Conservation (phyloP, 2,329 filamentous ascomycete species). For the Hymenoscyphus scutula region DNA sequence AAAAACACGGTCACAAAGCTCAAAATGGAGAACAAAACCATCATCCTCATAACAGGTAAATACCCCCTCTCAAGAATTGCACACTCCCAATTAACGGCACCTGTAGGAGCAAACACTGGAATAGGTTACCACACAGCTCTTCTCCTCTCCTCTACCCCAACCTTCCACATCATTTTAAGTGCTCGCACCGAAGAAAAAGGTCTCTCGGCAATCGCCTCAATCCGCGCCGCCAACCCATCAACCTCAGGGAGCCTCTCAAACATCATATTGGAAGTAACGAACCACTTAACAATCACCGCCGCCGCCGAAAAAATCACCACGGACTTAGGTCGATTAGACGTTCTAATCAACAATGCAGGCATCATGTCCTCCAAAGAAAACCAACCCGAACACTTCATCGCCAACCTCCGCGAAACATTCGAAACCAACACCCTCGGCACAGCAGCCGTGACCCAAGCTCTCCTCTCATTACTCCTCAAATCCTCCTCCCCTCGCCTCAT, state of each 20-base stretch:
- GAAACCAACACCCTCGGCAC: constrained; percentile 8
- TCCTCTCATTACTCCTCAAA: constrained; percentile 11
- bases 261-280: constrained; percentile 1
- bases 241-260: background rate
- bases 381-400: background rate
- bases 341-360: constrained; percentile 37
- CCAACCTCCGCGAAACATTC: constrained; percentile 4
- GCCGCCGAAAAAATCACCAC: constrained; percentile 31
- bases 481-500: constrained; percentile 17
- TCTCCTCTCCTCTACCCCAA: background rate
- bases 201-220: background rate
- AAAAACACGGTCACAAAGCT: too few species aligned
- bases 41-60: background rate
- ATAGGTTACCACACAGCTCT: background rate
- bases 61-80: background rate
- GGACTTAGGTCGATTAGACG: constrained; percentile 35
- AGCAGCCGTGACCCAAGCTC: background rate
- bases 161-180: background rate
- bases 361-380: background rate
- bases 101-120: background rate
- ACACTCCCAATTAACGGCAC: background rate
- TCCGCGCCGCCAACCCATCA: background rate
- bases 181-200: background rate
- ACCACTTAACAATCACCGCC: constrained; percentile 32
- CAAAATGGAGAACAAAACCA: background rate